A percentile compares a stretch with the other conserved stretches of the same genome.
Evolutionary conservation across 805 yeast species (phyloP).

Genomic region (Zygosaccharomyces bailii): DNA sequence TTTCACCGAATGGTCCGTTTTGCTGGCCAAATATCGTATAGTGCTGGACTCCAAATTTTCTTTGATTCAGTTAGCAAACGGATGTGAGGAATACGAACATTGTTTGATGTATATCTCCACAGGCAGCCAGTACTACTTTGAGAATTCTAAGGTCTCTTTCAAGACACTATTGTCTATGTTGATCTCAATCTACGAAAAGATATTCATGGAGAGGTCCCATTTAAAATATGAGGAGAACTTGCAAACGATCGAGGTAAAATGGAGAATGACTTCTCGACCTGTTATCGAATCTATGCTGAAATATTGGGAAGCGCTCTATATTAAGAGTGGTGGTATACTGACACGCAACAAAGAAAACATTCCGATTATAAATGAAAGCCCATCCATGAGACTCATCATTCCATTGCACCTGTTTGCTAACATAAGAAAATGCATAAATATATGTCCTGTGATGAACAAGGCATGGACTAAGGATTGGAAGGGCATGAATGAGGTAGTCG

Average conservation of each 20-base stretch:
- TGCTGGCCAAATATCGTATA: constrained; percentile 39
- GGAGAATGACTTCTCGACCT: constrained; percentile 65
- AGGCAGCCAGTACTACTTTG: constrained; percentile 37
- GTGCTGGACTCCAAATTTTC: constrained; percentile 51
- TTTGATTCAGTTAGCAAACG: constrained; percentile 55
- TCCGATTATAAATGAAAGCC: constrained; percentile 44
- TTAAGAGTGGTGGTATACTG: constrained; percentile 60
- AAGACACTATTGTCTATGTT: constrained; percentile 51
- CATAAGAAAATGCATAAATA: constrained; percentile 57
- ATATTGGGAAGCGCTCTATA: constrained; percentile 64
- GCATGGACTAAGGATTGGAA: constrained; percentile 68
- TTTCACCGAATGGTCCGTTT: constrained; percentile 49
- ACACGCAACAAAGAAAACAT: constrained; percentile 45
- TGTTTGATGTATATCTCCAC: constrained; percentile 46
- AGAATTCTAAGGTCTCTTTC: constrained; percentile 33
- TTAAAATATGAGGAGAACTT: constrained; percentile 39
- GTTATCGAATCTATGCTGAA: constrained; percentile 53
- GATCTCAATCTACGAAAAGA: constrained; percentile 64
- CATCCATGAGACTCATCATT: constrained; percentile 59
- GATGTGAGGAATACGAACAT: constrained; percentile 44
- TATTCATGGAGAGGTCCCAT: constrained; percentile 48
- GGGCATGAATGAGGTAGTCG: constrained; percentile 55
- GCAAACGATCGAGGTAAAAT: constrained; percentile 50
- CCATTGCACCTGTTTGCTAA: constrained; percentile 67
- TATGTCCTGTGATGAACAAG: constrained; percentile 57